Evolutionary conservation across 345 rosid species (phyloP).

Genomic region (Lagerstroemia speciosa): DNA sequence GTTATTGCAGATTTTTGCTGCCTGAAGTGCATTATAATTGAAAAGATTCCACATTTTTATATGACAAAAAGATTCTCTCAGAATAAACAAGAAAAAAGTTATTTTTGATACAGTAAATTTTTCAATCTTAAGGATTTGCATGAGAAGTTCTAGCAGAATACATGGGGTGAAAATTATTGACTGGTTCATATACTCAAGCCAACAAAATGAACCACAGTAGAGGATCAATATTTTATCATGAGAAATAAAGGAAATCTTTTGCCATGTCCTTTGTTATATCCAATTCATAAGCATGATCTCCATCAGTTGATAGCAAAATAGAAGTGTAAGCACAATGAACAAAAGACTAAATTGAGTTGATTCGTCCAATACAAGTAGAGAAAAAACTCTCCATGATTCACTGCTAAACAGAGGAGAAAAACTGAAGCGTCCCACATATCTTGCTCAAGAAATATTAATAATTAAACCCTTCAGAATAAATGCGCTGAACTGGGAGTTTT

Average conservation of each 20-base stretch:
- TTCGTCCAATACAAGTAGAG: neutral
- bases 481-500: neutral
- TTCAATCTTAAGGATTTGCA: neutral
- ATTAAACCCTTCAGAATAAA: neutral
- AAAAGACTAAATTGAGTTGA: neutral
- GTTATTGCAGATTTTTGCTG: constrained; percentile 94
- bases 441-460: too few species aligned
- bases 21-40: constrained; percentile 27
- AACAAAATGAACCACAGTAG: neutral
- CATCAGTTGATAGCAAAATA: too few species aligned
- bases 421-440: neutral
- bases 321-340: neutral
- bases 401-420: neutral
- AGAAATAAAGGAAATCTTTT: neutral
- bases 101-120: neutral
- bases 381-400: neutral
- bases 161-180: neutral
- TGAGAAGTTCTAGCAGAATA: neutral
- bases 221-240: neutral
- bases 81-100: neutral
- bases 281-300: neutral
- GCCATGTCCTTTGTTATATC: neutral
- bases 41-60: neutral
- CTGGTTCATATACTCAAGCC: neutral
- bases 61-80: neutral